Conservation (phyloP, 129 eudicot genomes). For the Escallonia herrerae region DNA sequence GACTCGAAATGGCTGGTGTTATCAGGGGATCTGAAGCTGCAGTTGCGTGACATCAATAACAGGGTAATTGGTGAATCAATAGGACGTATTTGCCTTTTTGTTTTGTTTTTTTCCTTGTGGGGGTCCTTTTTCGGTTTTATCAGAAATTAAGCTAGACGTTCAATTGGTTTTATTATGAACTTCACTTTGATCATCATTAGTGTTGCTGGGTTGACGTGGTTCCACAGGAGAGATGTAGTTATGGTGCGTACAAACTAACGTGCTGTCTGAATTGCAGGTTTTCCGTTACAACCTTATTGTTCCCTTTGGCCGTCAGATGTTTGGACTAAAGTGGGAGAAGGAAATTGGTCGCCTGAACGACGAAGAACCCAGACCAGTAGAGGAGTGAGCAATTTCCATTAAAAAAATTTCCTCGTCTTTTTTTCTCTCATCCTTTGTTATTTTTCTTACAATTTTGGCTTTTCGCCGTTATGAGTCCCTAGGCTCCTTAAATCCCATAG, state of each 20-base stretch:
- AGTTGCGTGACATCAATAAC: constrained; percentile 52
- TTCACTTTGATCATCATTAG: too few species aligned
- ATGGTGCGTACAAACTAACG: not conserved
- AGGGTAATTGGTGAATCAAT: constrained; percentile 39
- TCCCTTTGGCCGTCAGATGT: constrained; percentile 93
- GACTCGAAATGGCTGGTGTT: constrained; percentile 54
- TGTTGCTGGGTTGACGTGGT: too few species aligned
- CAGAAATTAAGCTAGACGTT: too few species aligned
- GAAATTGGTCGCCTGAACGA: constrained; percentile 49
- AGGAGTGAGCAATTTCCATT: not conserved
- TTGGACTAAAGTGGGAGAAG: constrained; percentile 82
- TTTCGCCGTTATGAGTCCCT: too few species aligned
- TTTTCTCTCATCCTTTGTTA: too few species aligned
- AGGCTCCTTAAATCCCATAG: too few species aligned
- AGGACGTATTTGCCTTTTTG: not conserved
- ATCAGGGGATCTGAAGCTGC: constrained; percentile 55
- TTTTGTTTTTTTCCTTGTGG: not conserved
- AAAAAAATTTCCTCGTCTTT: too few species aligned
- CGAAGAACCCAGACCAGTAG: constrained; percentile 13
- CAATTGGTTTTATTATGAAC: too few species aligned
- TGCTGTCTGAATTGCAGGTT: constrained; percentile 35
- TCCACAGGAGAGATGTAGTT: not conserved
- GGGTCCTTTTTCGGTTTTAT: too few species aligned
- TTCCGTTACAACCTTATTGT: constrained; percentile 82
- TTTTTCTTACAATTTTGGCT: too few species aligned